A percentile compares a stretch with the other conserved stretches of the same genome.
phyloP scores from a whole-genome alignment of 2,329 filamentous ascomycete genomes.

The Ophiostoma himal-ulmi region DNA sequence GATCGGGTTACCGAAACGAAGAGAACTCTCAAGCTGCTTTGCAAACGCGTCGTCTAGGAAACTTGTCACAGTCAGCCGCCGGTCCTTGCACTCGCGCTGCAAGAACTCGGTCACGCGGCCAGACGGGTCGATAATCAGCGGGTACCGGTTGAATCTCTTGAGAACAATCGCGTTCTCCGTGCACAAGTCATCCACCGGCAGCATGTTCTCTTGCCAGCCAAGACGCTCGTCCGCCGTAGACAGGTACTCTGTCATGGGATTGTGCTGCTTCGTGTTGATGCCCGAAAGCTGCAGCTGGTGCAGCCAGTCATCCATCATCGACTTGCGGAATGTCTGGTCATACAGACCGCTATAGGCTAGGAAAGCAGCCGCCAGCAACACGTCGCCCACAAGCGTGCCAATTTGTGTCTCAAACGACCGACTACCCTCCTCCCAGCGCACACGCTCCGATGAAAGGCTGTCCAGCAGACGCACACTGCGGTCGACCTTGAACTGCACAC shows the following conservation, averaged over 20 bases:
- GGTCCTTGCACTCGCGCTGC: conserved; percentile 78
- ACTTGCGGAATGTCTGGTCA: conserved; percentile 95
- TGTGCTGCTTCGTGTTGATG: conserved; percentile 85
- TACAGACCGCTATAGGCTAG: conserved; percentile 94
- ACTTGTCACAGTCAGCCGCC: conserved; percentile 90
- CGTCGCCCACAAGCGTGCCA: conserved; percentile 90
- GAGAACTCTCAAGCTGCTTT: conserved; percentile 92
- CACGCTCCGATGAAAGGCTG: conserved; percentile 87
- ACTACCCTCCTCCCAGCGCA: conserved; percentile 93
- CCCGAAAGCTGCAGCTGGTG: conserved; percentile 91
- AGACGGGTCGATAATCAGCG: conserved; percentile 95
- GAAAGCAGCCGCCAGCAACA: conserved; percentile 93
- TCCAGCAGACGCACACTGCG: conserved; percentile 90
- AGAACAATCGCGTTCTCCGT: conserved; percentile 98
- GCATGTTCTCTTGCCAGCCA: conserved; percentile 86
- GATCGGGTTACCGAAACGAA: conserved; percentile 97
- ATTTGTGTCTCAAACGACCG: conserved; percentile 98
- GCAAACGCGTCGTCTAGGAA: conserved; percentile 98
- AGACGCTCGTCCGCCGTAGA: conserved; percentile 94
- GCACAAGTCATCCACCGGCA: conserved; percentile 95
- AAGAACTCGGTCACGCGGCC: conserved; percentile 92
- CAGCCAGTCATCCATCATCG: conserved; percentile 96
- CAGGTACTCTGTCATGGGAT: conserved; percentile 91
- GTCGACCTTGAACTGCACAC: conserved; percentile 96
- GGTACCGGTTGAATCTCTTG: conserved; percentile 96